Base-by-base conservation (phyloP, 306 rosid genomes). In the Vachellia collinsii region DNA sequence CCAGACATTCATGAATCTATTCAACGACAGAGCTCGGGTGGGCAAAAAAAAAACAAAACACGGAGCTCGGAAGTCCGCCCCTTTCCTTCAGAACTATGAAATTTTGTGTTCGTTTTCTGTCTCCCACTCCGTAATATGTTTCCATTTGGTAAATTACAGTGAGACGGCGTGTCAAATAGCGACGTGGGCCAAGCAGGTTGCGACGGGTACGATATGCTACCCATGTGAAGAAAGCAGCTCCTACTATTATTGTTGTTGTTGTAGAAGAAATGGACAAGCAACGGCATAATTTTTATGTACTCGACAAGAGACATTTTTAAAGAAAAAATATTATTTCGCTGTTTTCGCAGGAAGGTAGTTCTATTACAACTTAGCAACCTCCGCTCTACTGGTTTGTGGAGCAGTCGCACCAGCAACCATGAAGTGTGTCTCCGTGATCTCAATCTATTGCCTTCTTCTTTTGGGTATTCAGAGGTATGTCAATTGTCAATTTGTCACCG, bases 401-500 rank as follows among this genome's bases (percentile, higher is more conserved):
- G 70, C 44, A 46, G 79, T 46, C 50, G 44, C 64, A 22, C 39
- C 61, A 54, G 50, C 37, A 75, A 76, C 58, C 5, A 92, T 88
- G 90, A 81, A 73, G 80, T 41, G 81, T 61, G 61, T 81, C 79
- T 72, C 62, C 36, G 41, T 77, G 29, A 3, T 80, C 78, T 69
- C 76, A 56, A 69, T 81, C 71, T 79, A 39, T 38, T n/a, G 76
- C 80, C 82, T 86, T 50, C 81, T 86, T 7, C 38, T 22, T 82
- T 58, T 70, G 66, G 77, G 29, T 48, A 58, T 79, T 58, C 77
- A 76, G 5, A 50, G 88, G 88, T 83, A 79, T 47, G 34, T 29
- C 34, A 29, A 29, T 2, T 1, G 46, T 70, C 50, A 42, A 23
- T 29, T 11, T 61, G 37, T 25, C 38, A 61, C 37, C 38, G 12